Evolutionary conservation across 2,329 filamentous ascomycete genomes (phyloP).

Genomic region (Fulvia fulva): DNA sequence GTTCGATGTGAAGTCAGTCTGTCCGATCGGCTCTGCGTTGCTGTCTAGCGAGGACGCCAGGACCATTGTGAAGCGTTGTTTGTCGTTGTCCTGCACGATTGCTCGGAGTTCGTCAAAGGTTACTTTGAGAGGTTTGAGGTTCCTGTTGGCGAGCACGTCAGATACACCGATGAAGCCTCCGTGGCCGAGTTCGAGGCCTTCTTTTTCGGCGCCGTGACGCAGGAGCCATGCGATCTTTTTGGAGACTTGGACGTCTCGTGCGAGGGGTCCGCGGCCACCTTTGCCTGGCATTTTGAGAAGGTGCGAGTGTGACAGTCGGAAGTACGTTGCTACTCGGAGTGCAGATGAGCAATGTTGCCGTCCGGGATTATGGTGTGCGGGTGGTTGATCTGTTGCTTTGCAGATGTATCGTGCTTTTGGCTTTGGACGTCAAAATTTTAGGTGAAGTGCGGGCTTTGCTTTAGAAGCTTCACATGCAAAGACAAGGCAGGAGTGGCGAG

Average conservation of each 20-base stretch:
- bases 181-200: conserved; percentile 55
- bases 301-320: conserved; percentile 1
- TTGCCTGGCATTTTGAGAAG: conserved; percentile 2
- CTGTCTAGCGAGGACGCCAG: conserved; percentile 37
- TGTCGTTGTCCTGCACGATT: conserved; percentile 72
- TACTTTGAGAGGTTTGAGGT: conserved; percentile 65
- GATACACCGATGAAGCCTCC: conserved; percentile 59
- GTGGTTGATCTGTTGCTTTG: not conserved
- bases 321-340: not conserved
- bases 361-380: not conserved
- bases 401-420: not conserved
- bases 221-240: conserved; percentile 47
- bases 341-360: not conserved
- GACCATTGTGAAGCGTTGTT: conserved; percentile 83
- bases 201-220: conserved; percentile 58
- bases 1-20: conserved; percentile 19
- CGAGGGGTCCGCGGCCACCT: conserved; percentile 12
- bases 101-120: conserved; percentile 69
- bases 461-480: not conserved
- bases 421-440: not conserved
- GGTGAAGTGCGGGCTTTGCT: not conserved
- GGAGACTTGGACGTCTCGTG: conserved; percentile 31
- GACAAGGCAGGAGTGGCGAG: not conserved
- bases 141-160: conserved; percentile 56
- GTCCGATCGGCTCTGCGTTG: conserved; percentile 21